Percentiles rank a stretch among this genome's conserved stretches.
Evolutionary conservation across 2,329 filamentous ascomycete genomes (phyloP).

Genomic region (Cordyceps militaris): DNA sequence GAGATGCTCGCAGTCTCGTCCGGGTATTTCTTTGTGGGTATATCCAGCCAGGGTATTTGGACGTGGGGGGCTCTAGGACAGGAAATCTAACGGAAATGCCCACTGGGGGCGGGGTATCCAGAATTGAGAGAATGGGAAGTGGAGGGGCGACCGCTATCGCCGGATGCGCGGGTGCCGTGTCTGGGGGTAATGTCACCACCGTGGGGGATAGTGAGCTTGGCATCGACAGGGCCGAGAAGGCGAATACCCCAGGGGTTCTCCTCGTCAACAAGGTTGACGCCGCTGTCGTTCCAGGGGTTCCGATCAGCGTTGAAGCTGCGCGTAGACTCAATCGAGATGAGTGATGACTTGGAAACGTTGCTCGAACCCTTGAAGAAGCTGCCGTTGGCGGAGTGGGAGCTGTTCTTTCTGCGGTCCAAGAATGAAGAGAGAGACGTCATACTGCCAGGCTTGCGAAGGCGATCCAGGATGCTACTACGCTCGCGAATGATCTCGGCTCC

Average conservation of each 20-base stretch:
- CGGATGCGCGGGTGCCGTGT: conserved; percentile 76
- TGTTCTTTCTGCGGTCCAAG: conserved; percentile 90
- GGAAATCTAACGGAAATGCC: conserved; percentile 76
- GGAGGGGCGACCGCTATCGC: conserved; percentile 84
- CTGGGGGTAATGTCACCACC: conserved; percentile 78
- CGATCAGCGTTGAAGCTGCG: conserved; percentile 85
- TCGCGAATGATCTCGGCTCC: conserved; percentile 73
- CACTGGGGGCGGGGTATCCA: conserved; percentile 90
- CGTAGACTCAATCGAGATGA: conserved; percentile 92
- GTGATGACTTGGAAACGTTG: conserved; percentile 88
- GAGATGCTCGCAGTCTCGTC: conserved; percentile 33
- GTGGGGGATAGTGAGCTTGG: conserved; percentile 58
- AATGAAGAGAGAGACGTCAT: conserved; percentile 96
- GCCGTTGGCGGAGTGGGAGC: conserved; percentile 70
- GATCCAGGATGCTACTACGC: conserved; percentile 78
- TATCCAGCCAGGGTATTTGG: conserved; percentile 57
- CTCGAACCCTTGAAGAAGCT: conserved; percentile 89
- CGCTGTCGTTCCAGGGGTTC: conserved; percentile 97
- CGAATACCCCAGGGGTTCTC: conserved; percentile 62
- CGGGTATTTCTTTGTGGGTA: conserved; percentile 56
- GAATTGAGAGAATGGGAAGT: conserved; percentile 93
- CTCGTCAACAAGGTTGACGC: conserved; percentile 87
- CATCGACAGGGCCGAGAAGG: conserved; percentile 59
- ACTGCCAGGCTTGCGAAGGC: conserved; percentile 88
- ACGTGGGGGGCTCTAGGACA: conserved; percentile 39